Evolutionary conservation across 768 basidiomycete genomes (phyloP).

Genomic region (Mycena leptocephala): DNA sequence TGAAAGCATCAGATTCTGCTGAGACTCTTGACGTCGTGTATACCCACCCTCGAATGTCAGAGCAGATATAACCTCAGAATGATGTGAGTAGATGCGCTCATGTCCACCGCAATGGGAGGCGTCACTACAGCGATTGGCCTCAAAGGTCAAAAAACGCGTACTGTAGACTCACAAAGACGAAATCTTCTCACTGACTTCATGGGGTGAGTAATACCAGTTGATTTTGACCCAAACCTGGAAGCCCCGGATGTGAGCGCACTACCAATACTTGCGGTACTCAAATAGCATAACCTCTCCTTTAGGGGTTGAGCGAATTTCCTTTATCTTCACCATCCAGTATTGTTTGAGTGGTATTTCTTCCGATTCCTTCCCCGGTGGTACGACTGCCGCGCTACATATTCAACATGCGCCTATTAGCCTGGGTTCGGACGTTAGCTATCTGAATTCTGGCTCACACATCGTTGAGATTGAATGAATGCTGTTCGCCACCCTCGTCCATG

Average conservation of each 20-base stretch:
- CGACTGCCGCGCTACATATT: neutral
- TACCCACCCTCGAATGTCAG: conserved; percentile 4
- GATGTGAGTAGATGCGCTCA: conserved; percentile 30
- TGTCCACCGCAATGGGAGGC: neutral
- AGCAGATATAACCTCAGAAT: conserved; percentile 17
- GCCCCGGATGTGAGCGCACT: neutral
- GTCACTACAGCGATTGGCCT: neutral
- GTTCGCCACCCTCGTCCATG: neutral
- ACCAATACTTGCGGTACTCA: no score
- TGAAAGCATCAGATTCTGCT: neutral
- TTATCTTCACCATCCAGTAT: conserved; percentile 12
- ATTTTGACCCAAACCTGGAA: conserved; percentile 22
- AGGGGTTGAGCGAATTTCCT: neutral
- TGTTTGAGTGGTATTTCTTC: neutral
- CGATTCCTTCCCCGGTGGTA: neutral
- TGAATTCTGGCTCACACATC: neutral
- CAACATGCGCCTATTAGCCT: neutral
- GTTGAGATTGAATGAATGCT: neutral
- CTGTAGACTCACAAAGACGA: neutral
- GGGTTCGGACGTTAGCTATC: neutral
- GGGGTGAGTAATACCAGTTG: conserved; percentile 27
- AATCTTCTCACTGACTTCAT: conserved; percentile 8
- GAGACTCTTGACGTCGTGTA: neutral
- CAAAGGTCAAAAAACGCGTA: neutral
- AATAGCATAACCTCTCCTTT: neutral